A percentile compares a stretch with the other conserved stretches of the same genome.
Evolutionary conservation across 768 basidiomycete species (phyloP).

Genomic region (Termitomyces sp.): DNA sequence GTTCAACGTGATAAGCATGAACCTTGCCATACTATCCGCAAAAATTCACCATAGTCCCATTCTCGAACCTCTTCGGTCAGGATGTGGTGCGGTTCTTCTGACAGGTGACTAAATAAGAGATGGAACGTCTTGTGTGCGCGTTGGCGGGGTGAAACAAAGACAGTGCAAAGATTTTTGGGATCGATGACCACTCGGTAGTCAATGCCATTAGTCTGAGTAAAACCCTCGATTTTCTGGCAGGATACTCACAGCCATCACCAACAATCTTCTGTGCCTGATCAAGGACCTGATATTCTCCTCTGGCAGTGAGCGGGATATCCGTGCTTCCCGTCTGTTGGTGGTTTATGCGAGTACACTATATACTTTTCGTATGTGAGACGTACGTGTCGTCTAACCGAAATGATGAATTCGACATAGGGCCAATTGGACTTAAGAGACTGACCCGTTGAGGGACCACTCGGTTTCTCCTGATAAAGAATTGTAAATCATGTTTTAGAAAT

Average conservation of each 20-base stretch:
- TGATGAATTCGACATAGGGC: conserved; percentile 1
- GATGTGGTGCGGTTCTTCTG: conserved; percentile 40
- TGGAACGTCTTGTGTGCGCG: conserved; percentile 86
- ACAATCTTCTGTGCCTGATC: conserved; percentile 61
- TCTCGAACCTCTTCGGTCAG: conserved; percentile 67
- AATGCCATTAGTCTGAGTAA: neutral
- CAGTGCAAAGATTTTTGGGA: conserved; percentile 67
- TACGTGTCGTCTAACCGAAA: conserved; percentile 53
- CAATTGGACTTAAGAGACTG: conserved; percentile 16
- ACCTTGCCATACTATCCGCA: neutral
- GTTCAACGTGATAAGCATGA: conserved; percentile 1
- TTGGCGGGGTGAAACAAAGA: conserved; percentile 81
- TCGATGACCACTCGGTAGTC: conserved; percentile 61
- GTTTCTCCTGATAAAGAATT: conserved; percentile 62
- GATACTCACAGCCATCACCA: conserved; percentile 66
- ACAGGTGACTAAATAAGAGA: conserved; percentile 55
- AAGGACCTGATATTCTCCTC: conserved; percentile 67
- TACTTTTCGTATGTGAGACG: conserved; percentile 14
- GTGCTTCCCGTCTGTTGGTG: conserved; percentile 67
- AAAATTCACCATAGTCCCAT: conserved; percentile 70
- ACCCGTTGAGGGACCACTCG: conserved; percentile 90
- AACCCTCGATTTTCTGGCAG: neutral
- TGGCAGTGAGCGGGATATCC: conserved; percentile 81
- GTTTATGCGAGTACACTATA: neutral
- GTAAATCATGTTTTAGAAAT: neutral